These are phyloP conservation scores for Plasmodium coatneyi DNA, from an alignment of 169 alveolate species.

Conservation along the genomic window DNA sequence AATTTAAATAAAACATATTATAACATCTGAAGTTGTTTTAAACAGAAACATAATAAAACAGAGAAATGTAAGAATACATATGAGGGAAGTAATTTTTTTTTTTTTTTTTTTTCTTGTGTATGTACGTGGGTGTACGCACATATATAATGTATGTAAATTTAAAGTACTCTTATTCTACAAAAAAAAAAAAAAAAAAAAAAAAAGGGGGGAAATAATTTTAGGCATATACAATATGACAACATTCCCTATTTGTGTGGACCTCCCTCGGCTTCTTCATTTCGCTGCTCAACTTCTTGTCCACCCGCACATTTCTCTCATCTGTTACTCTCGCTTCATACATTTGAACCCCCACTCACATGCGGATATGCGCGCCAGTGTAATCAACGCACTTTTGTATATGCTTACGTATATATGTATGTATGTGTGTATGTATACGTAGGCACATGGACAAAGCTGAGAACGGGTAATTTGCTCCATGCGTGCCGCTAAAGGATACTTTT, in stretches of 20 bases:
- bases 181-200: background rate
- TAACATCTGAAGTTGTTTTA: slow-evolving; percentile 3
- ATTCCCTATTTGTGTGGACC: background rate
- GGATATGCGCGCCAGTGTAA: background rate
- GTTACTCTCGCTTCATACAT: background rate
- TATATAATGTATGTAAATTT: slow-evolving; percentile 11
- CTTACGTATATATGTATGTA: background rate
- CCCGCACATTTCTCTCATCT: background rate
- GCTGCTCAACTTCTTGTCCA: background rate
- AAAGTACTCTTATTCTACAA: background rate
- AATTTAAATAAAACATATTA: slow-evolving; percentile 18
- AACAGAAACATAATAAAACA: slow-evolving; percentile 38
- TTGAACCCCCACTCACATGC: background rate
- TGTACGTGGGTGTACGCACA: background rate
- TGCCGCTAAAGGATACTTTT: background rate
- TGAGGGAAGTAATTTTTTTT: background rate
- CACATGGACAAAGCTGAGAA: background rate
- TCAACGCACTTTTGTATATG: background rate
- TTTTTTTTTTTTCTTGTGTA: background rate
- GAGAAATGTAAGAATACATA: background rate
- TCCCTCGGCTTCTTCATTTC: background rate
- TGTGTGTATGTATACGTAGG: background rate
- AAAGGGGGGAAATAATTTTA: background rate
- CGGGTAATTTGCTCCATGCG: background rate
- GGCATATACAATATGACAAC: background rate